A percentile compares a stretch with the other conserved stretches of the same genome.
Evolutionary conservation across 257 asterid genomes (phyloP).

Genomic region (Solanum ossicruentum): DNA sequence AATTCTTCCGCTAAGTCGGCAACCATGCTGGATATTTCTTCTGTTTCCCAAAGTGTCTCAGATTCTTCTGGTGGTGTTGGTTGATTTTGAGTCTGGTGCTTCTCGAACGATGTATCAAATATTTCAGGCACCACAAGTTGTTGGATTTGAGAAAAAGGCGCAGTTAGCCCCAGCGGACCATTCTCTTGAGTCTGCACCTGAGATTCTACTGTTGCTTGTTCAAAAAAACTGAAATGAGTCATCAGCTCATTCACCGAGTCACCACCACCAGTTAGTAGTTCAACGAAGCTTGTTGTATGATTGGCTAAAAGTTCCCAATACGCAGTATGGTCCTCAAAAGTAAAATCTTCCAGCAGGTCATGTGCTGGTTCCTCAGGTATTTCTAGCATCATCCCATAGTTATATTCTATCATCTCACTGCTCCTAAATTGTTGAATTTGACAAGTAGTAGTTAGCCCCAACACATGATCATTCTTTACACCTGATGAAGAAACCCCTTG

Average conservation of each 20-base stretch:
- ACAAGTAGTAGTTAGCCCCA: not conserved
- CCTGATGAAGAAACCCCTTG: not conserved
- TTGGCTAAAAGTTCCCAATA: no score
- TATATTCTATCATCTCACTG: not conserved
- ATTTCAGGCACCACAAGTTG: not conserved
- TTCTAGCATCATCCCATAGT: not conserved
- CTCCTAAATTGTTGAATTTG: not conserved
- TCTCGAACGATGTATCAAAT: not conserved
- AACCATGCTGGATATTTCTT: not conserved
- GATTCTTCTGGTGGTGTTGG: not conserved
- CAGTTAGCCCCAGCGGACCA: not conserved
- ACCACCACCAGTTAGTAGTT: not conserved
- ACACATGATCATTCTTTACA: not conserved
- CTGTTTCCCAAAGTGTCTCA: not conserved
- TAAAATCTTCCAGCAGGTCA: no score
- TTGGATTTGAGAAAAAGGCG: not conserved
- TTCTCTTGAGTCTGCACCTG: not conserved
- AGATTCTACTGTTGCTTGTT: not conserved
- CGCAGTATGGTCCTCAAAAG: no score
- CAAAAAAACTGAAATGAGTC: no score
- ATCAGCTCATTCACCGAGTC: no score
- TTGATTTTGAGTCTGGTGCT: not conserved
- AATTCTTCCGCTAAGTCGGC: not conserved
- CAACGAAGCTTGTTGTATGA: not conserved
- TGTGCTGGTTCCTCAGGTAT: not conserved